Evolutionary conservation across 768 basidiomycete genomes (phyloP), one percentile per base, ranked within the genome.

Genomic region (Hirschioporus abietinus): DNA sequence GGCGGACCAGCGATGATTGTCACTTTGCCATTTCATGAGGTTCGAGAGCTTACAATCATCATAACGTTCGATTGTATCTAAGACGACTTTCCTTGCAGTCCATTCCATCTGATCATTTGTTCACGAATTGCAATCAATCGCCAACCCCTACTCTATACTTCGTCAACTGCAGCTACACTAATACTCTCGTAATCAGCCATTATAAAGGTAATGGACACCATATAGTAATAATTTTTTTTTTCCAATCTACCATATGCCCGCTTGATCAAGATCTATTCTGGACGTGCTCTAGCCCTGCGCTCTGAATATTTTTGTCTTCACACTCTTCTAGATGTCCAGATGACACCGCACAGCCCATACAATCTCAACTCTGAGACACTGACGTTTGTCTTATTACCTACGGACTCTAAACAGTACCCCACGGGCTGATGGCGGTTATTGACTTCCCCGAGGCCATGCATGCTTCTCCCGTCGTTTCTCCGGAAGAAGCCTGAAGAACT

Each of bases 1-100:
- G 78, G 76, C 72, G 35, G 72, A 76, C 65, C 64, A 52, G 42
- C 42, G 42, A 52, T 52, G 42, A 52, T 52, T 52, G 42, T 5
- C 30, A 6, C 42, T 52, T 52, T 52, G 42, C 12, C 20, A 52
- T 10, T 15, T 10, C 42, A 52, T 52, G 42, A 52, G 20, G 42
- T 52, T 20, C 12, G 20, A 52, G 12, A 15, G 5, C 20, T 52
- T 52, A 52, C 42, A 52, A 52, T 52, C 4, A 52, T 20, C 42
- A 52, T 8, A 8, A 30, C 30, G 30, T 8, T 30, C 8, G 30
- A 30, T 30, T 3, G 8, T 30, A 30, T 30, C 30, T 30, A 30
- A 30, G 30, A 30, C 30, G 8, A 8, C 4, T 8, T 3, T 30
- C 30, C 4, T 30, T 30, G 30, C 30, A 30, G 30, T 2, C 30